Evolutionary conservation across 2,329 filamentous ascomycete species (phyloP), one percentile per base, ranked within the genome.

Genomic region (Coniochaeta sp.): DNA sequence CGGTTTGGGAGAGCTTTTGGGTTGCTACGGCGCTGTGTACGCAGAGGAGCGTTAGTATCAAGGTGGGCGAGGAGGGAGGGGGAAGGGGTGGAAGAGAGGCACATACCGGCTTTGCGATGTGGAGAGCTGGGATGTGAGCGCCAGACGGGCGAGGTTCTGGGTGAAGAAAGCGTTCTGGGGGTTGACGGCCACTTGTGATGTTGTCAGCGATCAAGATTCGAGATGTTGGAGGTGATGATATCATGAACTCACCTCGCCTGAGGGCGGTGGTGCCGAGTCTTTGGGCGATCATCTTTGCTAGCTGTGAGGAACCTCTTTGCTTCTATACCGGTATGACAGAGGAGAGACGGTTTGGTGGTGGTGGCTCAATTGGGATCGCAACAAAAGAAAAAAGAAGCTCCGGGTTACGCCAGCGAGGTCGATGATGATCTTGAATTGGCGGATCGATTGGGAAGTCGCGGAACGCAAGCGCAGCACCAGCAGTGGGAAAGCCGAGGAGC

Each of bases 261-360:
- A 82, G 68, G 66, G 79, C 79, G 70, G 76, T 74, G 59, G 81
- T 65, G 67, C 79, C 79, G 63, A 80, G 72, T 71, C 79, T 71
- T 62, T 79, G 76, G 63, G 76, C 73, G 65, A 74, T 77, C 79
- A 83, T 83, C 40, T 59, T 68, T 63, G 58, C 58, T 48, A 46
- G 48, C 53, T 53, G 40, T 46, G 35, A 48, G 53, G 54, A 55
- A 50, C 56, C 56, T 52, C 51, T 52, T 51, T 53, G 52, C 32
- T 33, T 9, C n/a, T 2, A 42, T n/a, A 24, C 38, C 14, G 20
- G 26, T 10, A n/a, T 18, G 14, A 13, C 42, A 49, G n/a, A 31
- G 26, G 30, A 20, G 40, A 38, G 49, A 53, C 50, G 52, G 35
- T 6, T 24, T 31, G 16, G 30, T 13, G 28, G 12, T 8, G 14